A percentile compares a stretch with the other conserved stretches of the same genome.
These are phyloP conservation scores for Neurospora sp. DNA, from an alignment of 495 filamentous ascomycete genomes.

Conservation along the genomic window DNA sequence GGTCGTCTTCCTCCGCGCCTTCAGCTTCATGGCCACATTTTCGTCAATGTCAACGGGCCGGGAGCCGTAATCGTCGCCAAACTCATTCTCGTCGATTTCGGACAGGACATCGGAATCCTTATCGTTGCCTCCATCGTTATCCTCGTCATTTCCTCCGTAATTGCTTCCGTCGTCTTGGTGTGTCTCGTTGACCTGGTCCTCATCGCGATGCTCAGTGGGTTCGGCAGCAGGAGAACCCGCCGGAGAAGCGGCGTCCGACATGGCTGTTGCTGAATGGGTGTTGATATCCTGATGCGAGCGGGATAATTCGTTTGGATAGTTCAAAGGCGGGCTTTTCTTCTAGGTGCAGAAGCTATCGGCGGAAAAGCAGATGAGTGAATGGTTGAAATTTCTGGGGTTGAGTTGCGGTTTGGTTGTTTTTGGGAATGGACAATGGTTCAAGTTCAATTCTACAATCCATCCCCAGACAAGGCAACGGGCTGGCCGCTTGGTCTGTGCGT, in stretches of 20 bases:
- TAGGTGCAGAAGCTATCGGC: neutral
- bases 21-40: constrained; percentile 62
- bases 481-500: neutral
- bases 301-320: neutral
- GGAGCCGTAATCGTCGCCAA: constrained; percentile 77
- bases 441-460: neutral
- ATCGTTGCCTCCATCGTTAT: constrained; percentile 35
- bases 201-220: constrained; percentile 8
- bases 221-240: constrained; percentile 14
- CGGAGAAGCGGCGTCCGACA: constrained; percentile 35
- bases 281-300: neutral
- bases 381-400: neutral
- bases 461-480: neutral
- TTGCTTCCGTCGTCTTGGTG: neutral
- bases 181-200: constrained; percentile 20
- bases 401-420: neutral
- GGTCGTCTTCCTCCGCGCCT: constrained; percentile 60
- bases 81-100: constrained; percentile 90
- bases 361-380: neutral
- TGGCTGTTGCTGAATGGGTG: constrained; percentile 9
- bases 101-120: constrained; percentile 75
- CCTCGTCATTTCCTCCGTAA: constrained; percentile 14
- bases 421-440: neutral
- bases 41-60: constrained; percentile 79
- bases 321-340: neutral